Evolutionary conservation across 2,329 filamentous ascomycete genomes (phyloP).

Genomic region (Trichoderma brevicompactum): DNA sequence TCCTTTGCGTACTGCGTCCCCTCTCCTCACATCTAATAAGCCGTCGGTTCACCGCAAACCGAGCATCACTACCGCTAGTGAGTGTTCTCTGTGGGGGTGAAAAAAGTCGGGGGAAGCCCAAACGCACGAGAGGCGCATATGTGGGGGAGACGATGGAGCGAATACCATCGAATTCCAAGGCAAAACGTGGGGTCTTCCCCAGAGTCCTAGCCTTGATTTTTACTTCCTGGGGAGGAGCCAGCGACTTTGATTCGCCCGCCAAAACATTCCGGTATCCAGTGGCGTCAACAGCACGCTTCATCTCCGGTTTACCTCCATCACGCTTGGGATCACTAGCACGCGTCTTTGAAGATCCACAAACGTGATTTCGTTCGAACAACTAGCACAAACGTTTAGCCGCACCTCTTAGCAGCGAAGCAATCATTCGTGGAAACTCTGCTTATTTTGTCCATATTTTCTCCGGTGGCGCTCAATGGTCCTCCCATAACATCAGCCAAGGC

Average conservation of each 20-base stretch:
- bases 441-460: conserved; percentile 11
- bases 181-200: conserved; percentile 21
- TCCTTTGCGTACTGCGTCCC: background rate
- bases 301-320: conserved; percentile 22
- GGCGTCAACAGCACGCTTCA: conserved; percentile 13
- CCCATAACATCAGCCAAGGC: background rate
- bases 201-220: background rate
- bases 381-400: conserved; percentile 16
- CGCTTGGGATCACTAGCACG: conserved; percentile 1
- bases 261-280: background rate
- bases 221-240: conserved; percentile 1
- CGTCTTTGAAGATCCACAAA: conserved; percentile 1
- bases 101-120: conserved; percentile 8
- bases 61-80: conserved; percentile 15
- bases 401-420: background rate
- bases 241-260: conserved; percentile 14
- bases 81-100: conserved; percentile 11
- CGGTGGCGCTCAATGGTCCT: conserved; percentile 23
- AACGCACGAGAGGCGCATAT: conserved; percentile 8
- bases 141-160: background rate
- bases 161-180: background rate
- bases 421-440: conserved; percentile 14
- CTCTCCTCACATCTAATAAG: conserved; percentile 15
- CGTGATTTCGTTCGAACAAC: background rate
- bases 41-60: conserved; percentile 10